phyloP scores from a whole-genome alignment of 495 filamentous ascomycete species.

The Penicillium fimorum region DNA sequence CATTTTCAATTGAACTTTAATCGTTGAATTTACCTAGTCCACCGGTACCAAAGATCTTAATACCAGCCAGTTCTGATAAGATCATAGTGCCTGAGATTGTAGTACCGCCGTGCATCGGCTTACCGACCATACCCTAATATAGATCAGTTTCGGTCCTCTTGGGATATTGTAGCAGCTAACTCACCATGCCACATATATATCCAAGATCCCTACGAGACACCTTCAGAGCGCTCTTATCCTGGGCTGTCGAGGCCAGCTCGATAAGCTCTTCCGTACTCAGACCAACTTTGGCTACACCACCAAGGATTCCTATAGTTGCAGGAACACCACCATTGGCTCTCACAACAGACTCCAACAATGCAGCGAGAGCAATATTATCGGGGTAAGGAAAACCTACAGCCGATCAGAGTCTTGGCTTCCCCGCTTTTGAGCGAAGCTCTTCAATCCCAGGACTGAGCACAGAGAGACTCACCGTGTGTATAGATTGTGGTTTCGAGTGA shows the following conservation, averaged over 20 bases:
- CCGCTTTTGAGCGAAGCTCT: constrained; percentile 6
- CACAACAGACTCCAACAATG: constrained; percentile 70
- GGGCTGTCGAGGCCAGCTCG: constrained; percentile 64
- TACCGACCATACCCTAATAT: constrained; percentile 58
- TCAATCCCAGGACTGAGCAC: neutral
- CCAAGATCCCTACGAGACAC: constrained; percentile 82
- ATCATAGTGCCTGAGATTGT: constrained; percentile 93
- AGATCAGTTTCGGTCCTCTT: constrained; percentile 11
- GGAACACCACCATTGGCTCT: constrained; percentile 80
- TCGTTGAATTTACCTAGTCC: constrained; percentile 40
- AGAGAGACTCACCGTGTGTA: constrained; percentile 59
- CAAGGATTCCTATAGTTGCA: constrained; percentile 84
- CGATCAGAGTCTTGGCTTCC: constrained; percentile 24
- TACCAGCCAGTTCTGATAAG: constrained; percentile 81
- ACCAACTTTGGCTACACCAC: constrained; percentile 79
- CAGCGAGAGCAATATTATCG: constrained; percentile 70
- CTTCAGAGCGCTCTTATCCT: constrained; percentile 65
- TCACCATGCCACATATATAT: constrained; percentile 76
- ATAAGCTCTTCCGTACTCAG: constrained; percentile 66
- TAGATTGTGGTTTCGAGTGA: constrained; percentile 92
- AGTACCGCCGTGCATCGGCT: constrained; percentile 78
- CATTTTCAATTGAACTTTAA: neutral
- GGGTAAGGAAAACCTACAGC: constrained; percentile 78
- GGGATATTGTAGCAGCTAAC: constrained; percentile 13
- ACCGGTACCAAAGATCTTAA: constrained; percentile 89